phyloP scores from a whole-genome alignment of 2,329 filamentous ascomycete genomes.

The Phoma sp. region DNA sequence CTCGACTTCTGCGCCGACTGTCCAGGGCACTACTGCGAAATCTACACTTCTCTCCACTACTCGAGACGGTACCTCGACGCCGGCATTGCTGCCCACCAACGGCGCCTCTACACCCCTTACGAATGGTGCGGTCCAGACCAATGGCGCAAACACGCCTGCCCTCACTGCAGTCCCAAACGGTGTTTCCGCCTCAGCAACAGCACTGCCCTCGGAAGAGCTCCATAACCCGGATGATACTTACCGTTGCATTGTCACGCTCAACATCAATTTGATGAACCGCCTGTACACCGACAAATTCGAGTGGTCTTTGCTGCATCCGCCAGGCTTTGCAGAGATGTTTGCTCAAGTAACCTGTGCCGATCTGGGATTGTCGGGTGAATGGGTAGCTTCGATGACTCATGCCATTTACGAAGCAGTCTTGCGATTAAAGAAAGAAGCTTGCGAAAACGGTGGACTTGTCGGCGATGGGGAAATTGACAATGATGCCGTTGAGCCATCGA shows the following conservation, averaged over 20 bases:
- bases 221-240: conserved; percentile 94
- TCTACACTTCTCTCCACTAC: conserved; percentile 51
- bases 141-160: conserved; percentile 54
- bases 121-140: conserved; percentile 53
- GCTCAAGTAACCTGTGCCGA: conserved; percentile 93
- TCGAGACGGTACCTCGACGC: conserved; percentile 58
- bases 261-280: conserved; percentile 87
- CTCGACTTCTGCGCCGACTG: conserved; percentile 47
- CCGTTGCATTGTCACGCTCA: conserved; percentile 87
- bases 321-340: conserved; percentile 89
- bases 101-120: conserved; percentile 62
- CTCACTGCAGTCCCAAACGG: conserved; percentile 58
- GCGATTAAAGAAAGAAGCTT: conserved; percentile 93
- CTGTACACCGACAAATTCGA: conserved; percentile 98
- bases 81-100: conserved; percentile 54
- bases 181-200: conserved; percentile 73
- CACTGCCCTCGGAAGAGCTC: conserved; percentile 70
- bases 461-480: conserved; percentile 81
- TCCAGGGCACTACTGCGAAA: conserved; percentile 39
- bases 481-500: conserved; percentile 74
- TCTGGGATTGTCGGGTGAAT: conserved; percentile 86
- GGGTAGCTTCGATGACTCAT: conserved; percentile 92
- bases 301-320: conserved; percentile 92
- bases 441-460: conserved; percentile 86
- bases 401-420: conserved; percentile 96